Percentiles rank a stretch among this genome's conserved stretches.
Evolutionary conservation across 2,329 filamentous ascomycete species (phyloP).

Genomic region (Exophiala aquamarina): DNA sequence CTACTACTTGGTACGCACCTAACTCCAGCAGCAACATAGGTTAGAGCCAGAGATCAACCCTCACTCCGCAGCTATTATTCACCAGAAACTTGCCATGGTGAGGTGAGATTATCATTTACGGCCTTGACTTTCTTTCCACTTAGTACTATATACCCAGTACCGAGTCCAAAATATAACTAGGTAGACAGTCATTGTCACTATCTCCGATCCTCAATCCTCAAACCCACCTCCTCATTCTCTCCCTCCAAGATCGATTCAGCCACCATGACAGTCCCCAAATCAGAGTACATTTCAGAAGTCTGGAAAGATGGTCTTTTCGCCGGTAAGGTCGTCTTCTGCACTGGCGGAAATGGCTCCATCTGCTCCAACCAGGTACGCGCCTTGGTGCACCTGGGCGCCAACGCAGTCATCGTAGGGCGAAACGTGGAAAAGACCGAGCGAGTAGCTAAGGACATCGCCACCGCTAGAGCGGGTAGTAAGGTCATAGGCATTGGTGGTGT

Average conservation of each 20-base stretch:
- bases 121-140: too few species aligned
- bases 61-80: too few species aligned
- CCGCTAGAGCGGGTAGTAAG: conserved; percentile 72
- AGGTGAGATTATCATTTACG: too few species aligned
- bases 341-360: conserved; percentile 89
- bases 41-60: too few species aligned
- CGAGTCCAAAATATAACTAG: too few species aligned
- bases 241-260: background rate
- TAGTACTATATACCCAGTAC: too few species aligned
- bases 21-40: too few species aligned
- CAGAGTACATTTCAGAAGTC: conserved; percentile 75
- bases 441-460: conserved; percentile 78
- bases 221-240: background rate
- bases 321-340: conserved; percentile 89
- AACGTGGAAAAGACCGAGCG: conserved; percentile 83
- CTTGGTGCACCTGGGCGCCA: conserved; percentile 83
- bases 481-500: conserved; percentile 79
- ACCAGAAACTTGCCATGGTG: too few species aligned
- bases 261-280: conserved; percentile 68
- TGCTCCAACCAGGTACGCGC: conserved; percentile 93
- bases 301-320: conserved; percentile 90
- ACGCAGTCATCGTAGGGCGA: conserved; percentile 91
- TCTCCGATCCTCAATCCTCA: background rate
- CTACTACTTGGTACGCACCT: too few species aligned
- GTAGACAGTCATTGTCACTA: too few species aligned